These are phyloP conservation scores for Emericellopsis terricola DNA, from an alignment of 495 filamentous ascomycete genomes.

Conservation along the genomic window DNA sequence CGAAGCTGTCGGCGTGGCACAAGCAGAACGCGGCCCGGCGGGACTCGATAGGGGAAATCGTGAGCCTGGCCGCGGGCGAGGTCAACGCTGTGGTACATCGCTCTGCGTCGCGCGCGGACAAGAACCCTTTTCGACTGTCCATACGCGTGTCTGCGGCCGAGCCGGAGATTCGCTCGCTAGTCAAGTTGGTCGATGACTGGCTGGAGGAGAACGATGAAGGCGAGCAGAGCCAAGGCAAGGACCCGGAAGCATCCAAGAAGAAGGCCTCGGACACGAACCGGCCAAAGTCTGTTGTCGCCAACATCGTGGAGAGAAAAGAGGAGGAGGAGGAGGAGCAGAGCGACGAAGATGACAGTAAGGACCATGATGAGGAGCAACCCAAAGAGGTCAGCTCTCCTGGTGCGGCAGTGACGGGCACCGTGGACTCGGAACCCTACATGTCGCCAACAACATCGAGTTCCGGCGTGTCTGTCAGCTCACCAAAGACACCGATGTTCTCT, in stretches of 20 bases:
- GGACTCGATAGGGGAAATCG: too few species aligned
- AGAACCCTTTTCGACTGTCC: neutral
- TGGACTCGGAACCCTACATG: neutral
- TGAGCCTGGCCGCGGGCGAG: neutral
- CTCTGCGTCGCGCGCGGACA: conserved; percentile 1
- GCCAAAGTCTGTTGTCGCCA: neutral
- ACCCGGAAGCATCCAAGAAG: neutral
- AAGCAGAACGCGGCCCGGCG: neutral
- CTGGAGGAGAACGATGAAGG: neutral
- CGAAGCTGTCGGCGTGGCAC: neutral
- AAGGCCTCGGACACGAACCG: neutral
- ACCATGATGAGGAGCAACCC: neutral
- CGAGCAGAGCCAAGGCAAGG: neutral
- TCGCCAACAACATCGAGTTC: neutral
- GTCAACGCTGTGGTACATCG: neutral
- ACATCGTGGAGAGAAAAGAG: neutral
- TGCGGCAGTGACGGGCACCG: neutral
- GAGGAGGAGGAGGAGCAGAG: neutral
- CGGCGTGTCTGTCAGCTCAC: neutral
- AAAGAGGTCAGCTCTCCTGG: neutral
- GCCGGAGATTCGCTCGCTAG: conserved; percentile 1
- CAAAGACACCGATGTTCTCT: too few species aligned
- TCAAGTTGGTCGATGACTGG: conserved; percentile 2
- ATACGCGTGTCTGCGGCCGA: conserved; percentile 1
- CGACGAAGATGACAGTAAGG: neutral